Evolutionary conservation across 495 filamentous ascomycete species (phyloP), one percentile per base, ranked within the genome.

Genomic region (Parathielavia hyrcaniae): DNA sequence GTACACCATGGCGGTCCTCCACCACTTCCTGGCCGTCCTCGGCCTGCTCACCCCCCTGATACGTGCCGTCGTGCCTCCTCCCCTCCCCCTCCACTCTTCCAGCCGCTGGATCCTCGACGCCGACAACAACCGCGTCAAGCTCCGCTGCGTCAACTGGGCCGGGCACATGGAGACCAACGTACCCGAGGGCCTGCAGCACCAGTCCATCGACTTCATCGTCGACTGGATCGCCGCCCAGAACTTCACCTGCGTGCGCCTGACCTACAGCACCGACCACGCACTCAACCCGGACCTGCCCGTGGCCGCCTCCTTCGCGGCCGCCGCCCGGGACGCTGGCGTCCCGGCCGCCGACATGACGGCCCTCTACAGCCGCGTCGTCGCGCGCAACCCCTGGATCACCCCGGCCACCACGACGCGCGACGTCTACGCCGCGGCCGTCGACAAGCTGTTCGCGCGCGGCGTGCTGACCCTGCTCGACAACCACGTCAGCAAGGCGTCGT

Each of bases 161-260:
- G 78, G 73, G n/a, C 75, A 78, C 59, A 71, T 73, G 59, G 76
- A 79, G 59, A 61, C 73, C 58, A 70, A 77, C 65, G 63, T 78
- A 41, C 77, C 77, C 45, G 78, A 81, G 56, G 78, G 78, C 32
- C 67, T 81, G 16, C 64, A 78, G 65, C 73, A 74, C 66, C 70
- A 78, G 58, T 63, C 72, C 19, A 45, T 78, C 20, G 66, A 69
- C 56, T 64, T 64, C 65, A 71, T 79, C 58, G 67, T 69, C 40
- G 60, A 66, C 61, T 75, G 73, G 68, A 73, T 81, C 65, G 48
- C 66, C 36, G 38, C 55, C 20, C 69, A 74, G 17, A 71, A 71
- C 46, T 81, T 79, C 72, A 79, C 79, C 72, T 81, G 78, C 68
- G 76, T 81, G 47, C 77, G 78, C 19, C 71, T 81, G 17, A 79